Percentiles rank a stretch among this genome's conserved stretches.
Conservation (phyloP, 352 stramenopile genomes). For the Phytopythium helicoides region DNA sequence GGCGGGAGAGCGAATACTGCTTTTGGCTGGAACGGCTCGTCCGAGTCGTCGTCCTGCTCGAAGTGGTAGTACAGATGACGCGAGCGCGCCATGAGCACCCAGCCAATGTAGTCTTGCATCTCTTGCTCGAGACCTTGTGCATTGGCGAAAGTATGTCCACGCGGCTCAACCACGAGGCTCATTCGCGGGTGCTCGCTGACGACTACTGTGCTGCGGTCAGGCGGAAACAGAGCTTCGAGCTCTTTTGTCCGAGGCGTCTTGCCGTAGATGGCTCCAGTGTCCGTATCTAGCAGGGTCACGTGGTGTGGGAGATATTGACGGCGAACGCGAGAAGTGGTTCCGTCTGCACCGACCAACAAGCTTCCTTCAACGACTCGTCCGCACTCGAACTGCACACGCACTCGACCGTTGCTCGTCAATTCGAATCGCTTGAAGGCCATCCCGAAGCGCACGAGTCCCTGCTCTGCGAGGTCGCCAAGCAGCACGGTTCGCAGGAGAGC, state of each 20-base stretch:
- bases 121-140: conserved; percentile 7
- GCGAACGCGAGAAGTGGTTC: conserved; percentile 55
- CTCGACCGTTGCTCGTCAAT: conserved; percentile 34
- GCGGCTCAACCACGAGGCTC: conserved; percentile 59
- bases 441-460: conserved; percentile 43
- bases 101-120: conserved; percentile 57
- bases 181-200: conserved; percentile 40
- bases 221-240: conserved; percentile 46
- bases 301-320: conserved; percentile 48
- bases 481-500: conserved; percentile 40
- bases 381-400: conserved; percentile 57
- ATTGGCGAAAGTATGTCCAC: background rate
- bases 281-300: conserved; percentile 52
- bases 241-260: conserved; percentile 54
- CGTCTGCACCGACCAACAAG: conserved; percentile 53
- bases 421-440: conserved; percentile 59
- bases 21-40: conserved; percentile 1
- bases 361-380: conserved; percentile 38
- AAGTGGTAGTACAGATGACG: conserved; percentile 38
- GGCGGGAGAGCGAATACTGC: conserved; percentile 28
- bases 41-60: conserved; percentile 5
- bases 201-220: conserved; percentile 45
- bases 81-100: conserved; percentile 49
- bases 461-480: conserved; percentile 46
- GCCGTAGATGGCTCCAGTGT: conserved; percentile 65